Percentiles rank a stretch among this genome's conserved stretches.
Evolutionary conservation across 805 yeast genomes (phyloP).

Genomic region (Wickerhamomyces kurtzmanii): DNA sequence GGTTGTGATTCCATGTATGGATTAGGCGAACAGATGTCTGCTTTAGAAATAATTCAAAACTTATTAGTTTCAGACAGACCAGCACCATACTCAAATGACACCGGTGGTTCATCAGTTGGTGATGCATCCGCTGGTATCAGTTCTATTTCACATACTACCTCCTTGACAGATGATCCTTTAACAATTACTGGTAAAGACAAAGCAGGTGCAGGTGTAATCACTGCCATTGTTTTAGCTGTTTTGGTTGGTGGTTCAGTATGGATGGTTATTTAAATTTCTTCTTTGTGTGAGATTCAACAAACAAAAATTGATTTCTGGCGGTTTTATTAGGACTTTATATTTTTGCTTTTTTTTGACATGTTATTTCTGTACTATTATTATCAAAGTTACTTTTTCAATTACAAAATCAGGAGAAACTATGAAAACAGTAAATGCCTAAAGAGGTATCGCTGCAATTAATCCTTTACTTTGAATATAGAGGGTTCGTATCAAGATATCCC

Average conservation of each 20-base stretch:
- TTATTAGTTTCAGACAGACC: conserved; percentile 32
- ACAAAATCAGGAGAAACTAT: too few relatives aligned
- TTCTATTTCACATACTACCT: conserved; percentile 25
- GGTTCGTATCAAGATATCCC: too few relatives aligned
- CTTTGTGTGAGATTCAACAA: too few relatives aligned
- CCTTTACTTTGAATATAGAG: too few relatives aligned
- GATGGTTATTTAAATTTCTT: conserved; percentile 62
- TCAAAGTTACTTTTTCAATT: too few relatives aligned
- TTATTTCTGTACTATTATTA: too few relatives aligned
- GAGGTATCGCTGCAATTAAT: too few relatives aligned
- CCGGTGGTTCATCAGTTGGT: conserved; percentile 49
- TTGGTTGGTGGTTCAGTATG: conserved; percentile 64
- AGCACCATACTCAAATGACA: conserved; percentile 41
- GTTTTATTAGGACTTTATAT: too few relatives aligned
- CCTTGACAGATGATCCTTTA: conserved; percentile 23
- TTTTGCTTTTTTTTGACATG: too few relatives aligned
- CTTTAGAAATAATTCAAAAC: conserved; percentile 53
- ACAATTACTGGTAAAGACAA: conserved; percentile 51
- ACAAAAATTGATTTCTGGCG: too few relatives aligned
- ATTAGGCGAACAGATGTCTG: conserved; percentile 71
- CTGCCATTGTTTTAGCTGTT: conserved; percentile 59
- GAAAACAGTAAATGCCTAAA: too few relatives aligned
- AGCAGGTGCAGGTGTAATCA: conserved; percentile 86
- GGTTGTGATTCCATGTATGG: conserved; percentile 63
- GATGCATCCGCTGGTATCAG: conserved; percentile 41